Conservation (phyloP, 495 filamentous ascomycete genomes). For the Poronia punctata region DNA sequence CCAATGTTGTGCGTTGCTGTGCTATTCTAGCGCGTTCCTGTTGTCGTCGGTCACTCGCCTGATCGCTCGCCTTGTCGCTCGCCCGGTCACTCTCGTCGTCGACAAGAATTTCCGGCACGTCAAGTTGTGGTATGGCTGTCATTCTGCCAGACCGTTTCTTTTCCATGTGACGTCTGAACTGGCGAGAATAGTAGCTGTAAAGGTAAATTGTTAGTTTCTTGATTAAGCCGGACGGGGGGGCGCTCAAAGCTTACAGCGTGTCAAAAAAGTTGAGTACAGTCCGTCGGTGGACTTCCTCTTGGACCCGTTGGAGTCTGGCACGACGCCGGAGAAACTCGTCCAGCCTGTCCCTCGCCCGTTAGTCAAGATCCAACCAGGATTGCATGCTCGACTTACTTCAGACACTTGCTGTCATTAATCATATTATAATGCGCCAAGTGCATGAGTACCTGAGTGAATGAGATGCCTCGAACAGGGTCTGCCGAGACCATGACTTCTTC, state of each 20-base stretch:
- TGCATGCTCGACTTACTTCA: slow-evolving; percentile 48
- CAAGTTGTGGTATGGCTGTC: slow-evolving; percentile 69
- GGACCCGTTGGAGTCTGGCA: slow-evolving; percentile 85
- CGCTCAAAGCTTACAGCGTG: slow-evolving; percentile 58
- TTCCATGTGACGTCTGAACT: slow-evolving; percentile 67
- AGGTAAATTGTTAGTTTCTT: slow-evolving; percentile 7
- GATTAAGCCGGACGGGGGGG: background rate
- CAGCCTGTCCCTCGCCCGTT: slow-evolving; percentile 42
- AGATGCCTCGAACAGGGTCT: slow-evolving; percentile 78
- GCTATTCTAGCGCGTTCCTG: slow-evolving; percentile 11
- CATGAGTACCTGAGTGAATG: slow-evolving; percentile 92
- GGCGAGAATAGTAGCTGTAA: slow-evolving; percentile 64
- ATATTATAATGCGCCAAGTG: slow-evolving; percentile 98
- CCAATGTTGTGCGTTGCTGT: slow-evolving; percentile 21
- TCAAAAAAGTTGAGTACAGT: slow-evolving; percentile 94
- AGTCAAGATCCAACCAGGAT: background rate
- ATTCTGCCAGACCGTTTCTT: slow-evolving; percentile 64
- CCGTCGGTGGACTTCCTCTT: slow-evolving; percentile 85
- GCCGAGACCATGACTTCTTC: slow-evolving; percentile 94
- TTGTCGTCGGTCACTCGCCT: too few species aligned
- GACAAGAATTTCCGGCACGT: slow-evolving; percentile 85
- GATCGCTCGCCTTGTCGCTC: too few species aligned
- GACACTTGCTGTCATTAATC: slow-evolving; percentile 93
- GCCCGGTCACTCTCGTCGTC: slow-evolving; percentile 51
- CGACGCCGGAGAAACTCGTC: slow-evolving; percentile 93